These are phyloP conservation scores for Podospora australis DNA, from an alignment of 495 filamentous ascomycete species.

Conservation along the genomic window DNA sequence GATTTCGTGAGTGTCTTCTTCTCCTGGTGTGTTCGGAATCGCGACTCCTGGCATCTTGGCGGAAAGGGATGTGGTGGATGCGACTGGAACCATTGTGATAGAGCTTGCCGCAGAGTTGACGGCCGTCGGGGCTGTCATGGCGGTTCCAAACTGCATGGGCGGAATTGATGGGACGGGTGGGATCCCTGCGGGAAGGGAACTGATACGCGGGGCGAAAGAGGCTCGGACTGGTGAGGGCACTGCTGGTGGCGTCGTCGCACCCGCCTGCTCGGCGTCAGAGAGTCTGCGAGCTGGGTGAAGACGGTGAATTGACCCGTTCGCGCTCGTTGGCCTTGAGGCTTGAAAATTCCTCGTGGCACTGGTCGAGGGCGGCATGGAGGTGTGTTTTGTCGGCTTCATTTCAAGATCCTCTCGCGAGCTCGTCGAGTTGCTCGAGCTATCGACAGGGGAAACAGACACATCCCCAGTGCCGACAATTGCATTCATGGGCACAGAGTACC, in stretches of 20 bases:
- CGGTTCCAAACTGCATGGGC: conserved; percentile 16
- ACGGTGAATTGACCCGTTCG: conserved; percentile 20
- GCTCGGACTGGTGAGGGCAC: conserved; percentile 4
- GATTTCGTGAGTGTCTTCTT: neutral
- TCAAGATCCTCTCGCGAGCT: conserved; percentile 33
- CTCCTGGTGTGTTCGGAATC: neutral
- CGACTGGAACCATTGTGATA: conserved; percentile 14
- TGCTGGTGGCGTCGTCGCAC: neutral
- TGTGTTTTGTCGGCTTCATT: conserved; percentile 22
- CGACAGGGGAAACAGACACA: conserved; percentile 12
- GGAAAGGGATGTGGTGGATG: conserved; percentile 11
- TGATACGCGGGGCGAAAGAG: conserved; percentile 5
- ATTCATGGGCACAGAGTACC: conserved; percentile 5
- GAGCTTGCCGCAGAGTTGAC: conserved; percentile 16
- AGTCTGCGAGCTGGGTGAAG: conserved; percentile 25
- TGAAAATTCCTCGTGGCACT: neutral
- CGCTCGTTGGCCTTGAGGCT: conserved; percentile 9
- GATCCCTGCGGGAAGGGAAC: conserved; percentile 14
- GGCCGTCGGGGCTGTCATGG: conserved; percentile 9
- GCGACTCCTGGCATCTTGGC: neutral
- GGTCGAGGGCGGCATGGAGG: neutral
- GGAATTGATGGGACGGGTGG: conserved; percentile 26
- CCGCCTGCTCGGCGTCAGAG: conserved; percentile 22
- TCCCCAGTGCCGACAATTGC: conserved; percentile 5
- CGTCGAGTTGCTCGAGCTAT: conserved; percentile 28